Evolutionary conservation across 2,329 filamentous ascomycete species (phyloP).

Genomic region (Sporothrix euskadiensis): DNA sequence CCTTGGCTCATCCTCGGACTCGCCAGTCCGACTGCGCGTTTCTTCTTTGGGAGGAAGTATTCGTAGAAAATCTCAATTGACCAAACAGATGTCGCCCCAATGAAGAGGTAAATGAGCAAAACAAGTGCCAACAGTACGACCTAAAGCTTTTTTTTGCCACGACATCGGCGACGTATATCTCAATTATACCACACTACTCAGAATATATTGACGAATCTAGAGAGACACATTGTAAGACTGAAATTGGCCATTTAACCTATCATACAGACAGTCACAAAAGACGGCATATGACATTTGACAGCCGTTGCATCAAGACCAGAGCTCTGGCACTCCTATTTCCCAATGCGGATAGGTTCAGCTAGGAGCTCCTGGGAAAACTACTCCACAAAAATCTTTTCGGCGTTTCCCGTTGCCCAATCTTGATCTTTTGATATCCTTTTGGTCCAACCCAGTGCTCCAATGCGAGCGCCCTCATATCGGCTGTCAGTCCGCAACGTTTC

Average conservation of each 20-base stretch:
- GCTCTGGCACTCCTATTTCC: background rate
- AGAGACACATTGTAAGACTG: background rate
- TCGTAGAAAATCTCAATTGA: background rate
- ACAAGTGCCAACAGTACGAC: background rate
- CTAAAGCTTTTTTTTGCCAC: background rate
- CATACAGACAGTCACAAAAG: background rate
- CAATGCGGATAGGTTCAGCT: slow-evolving; percentile 4
- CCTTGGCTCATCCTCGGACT: background rate
- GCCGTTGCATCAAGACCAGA: background rate
- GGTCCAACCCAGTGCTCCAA: background rate
- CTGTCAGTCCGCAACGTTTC: too few species aligned
- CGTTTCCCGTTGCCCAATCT: background rate
- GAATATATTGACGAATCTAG: background rate
- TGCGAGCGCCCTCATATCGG: too few species aligned
- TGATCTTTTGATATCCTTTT: background rate
- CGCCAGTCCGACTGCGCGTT: background rate
- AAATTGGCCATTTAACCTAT: background rate
- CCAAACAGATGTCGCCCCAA: background rate
- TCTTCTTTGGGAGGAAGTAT: too few species aligned
- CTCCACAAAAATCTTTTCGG: background rate
- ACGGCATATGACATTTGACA: background rate
- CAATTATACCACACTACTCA: background rate
- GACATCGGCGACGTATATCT: background rate
- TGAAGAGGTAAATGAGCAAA: background rate
- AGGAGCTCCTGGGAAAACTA: background rate